Conservation (phyloP, 179 eudicot genomes). For the Patellifolia procumbens region DNA sequence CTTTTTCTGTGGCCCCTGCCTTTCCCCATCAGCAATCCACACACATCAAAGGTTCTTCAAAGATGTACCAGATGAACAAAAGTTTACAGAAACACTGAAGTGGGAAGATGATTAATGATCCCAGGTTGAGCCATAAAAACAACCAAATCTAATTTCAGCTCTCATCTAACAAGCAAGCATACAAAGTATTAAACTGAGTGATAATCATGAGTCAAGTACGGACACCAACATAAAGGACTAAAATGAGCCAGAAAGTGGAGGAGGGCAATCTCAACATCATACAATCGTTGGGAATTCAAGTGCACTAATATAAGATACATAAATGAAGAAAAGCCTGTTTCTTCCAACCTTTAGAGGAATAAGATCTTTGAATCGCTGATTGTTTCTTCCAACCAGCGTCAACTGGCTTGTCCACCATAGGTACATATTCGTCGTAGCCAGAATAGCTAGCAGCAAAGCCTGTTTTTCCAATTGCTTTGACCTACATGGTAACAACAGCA, state of each 20-base stretch:
- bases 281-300: background rate
- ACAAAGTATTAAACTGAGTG: background rate
- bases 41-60: background rate
- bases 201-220: background rate
- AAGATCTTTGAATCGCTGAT: conserved; percentile 49
- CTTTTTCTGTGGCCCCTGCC: background rate
- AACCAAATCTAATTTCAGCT: background rate
- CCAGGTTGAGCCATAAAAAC: background rate
- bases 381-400: conserved; percentile 84
- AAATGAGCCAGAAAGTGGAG: background rate
- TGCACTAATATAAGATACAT: background rate
- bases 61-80: background rate
- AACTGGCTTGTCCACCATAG: conserved; percentile 97
- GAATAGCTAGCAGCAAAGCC: conserved; percentile 52
- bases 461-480: conserved; percentile 61
- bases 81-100: background rate
- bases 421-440: conserved; percentile 89
- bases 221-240: no score
- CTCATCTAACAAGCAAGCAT: background rate
- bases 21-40: background rate
- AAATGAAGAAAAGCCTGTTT: conserved; percentile 10
- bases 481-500: conserved; percentile 41
- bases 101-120: background rate
- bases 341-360: conserved; percentile 59
- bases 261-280: background rate